Percentiles rank a stretch among this genome's conserved stretches.
Conservation (phyloP, 768 basidiomycete genomes). For the Strobilomyces dryophilus region DNA sequence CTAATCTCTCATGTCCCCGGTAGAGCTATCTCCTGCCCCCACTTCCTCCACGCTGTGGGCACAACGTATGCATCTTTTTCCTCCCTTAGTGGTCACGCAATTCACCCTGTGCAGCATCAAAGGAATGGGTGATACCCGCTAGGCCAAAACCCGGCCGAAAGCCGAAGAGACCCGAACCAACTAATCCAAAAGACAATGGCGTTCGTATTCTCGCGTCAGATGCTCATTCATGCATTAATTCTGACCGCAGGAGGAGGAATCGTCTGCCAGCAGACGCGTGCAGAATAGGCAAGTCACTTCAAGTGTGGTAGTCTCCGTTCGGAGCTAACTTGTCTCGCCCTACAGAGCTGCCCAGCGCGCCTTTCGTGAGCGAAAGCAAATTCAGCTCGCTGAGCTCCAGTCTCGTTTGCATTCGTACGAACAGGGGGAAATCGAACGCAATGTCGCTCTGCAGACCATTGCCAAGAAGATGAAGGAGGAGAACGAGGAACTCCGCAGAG, state of each 20-base stretch:
- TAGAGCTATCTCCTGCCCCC: slow-evolving; percentile 30
- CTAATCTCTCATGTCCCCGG: slow-evolving; percentile 29
- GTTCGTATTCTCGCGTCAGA: slow-evolving; percentile 34
- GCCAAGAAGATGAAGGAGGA: slow-evolving; percentile 86
- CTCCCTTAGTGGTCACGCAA: not conserved
- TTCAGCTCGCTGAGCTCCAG: slow-evolving; percentile 83
- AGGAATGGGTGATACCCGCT: slow-evolving; percentile 84
- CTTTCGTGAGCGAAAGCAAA: slow-evolving; percentile 86
- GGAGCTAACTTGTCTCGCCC: slow-evolving; percentile 10
- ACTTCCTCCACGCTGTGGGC: slow-evolving; percentile 69
- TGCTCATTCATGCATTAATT: slow-evolving; percentile 6
- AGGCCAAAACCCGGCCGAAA: slow-evolving; percentile 86
- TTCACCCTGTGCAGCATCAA: slow-evolving; percentile 54
- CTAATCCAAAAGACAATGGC: slow-evolving; percentile 40
- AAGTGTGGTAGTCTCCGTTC: not conserved
- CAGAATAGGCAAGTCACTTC: slow-evolving; percentile 60
- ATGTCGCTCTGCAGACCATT: slow-evolving; percentile 76
- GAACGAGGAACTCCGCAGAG: slow-evolving; percentile 67
- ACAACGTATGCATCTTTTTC: slow-evolving; percentile 45
- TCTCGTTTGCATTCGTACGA: slow-evolving; percentile 82
- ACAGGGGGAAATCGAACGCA: slow-evolving; percentile 87
- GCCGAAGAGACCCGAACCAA: slow-evolving; percentile 56
- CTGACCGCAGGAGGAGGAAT: slow-evolving; percentile 37
- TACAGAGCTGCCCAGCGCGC: slow-evolving; percentile 82
- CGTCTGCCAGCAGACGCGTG: slow-evolving; percentile 58